Evolutionary conservation across 768 basidiomycete genomes (phyloP).

Genomic region (Termitomyces sp.): DNA sequence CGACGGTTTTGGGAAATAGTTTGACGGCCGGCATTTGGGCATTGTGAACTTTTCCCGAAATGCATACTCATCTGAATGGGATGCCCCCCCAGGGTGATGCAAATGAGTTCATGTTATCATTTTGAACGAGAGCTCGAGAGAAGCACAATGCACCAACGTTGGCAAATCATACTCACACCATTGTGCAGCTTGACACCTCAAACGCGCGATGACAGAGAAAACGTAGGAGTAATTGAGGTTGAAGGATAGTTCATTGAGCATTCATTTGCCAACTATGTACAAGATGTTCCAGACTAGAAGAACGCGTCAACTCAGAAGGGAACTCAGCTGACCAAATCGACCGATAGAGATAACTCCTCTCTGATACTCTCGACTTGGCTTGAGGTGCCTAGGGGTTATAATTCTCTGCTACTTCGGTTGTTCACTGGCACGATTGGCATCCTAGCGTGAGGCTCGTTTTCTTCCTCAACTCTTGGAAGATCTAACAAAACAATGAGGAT

Average conservation of each 20-base stretch:
- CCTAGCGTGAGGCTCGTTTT: conserved; percentile 14
- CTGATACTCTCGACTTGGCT: conserved; percentile 30
- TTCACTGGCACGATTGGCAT: background rate
- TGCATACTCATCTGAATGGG: conserved; percentile 26
- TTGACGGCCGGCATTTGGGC: conserved; percentile 37
- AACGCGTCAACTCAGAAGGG: conserved; percentile 2
- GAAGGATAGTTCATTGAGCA: conserved; percentile 16
- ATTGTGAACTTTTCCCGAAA: conserved; percentile 41
- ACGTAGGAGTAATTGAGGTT: conserved; percentile 27
- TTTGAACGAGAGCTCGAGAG: conserved; percentile 22
- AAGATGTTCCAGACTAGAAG: conserved; percentile 15
- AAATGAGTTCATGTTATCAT: conserved; percentile 39
- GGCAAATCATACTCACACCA: conserved; percentile 26
- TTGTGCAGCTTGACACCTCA: conserved; percentile 41
- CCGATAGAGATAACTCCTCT: conserved; percentile 55
- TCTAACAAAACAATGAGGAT: conserved; percentile 1
- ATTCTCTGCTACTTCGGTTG: background rate
- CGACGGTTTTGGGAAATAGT: conserved; percentile 39
- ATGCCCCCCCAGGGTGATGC: conserved; percentile 26
- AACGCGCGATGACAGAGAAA: conserved; percentile 34
- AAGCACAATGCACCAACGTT: background rate
- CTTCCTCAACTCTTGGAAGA: conserved; percentile 15
- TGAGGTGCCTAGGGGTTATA: conserved; percentile 1
- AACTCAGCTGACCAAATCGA: conserved; percentile 53
- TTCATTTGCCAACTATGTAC: conserved; percentile 17